Evolutionary conservation across 495 filamentous ascomycete genomes (phyloP).

Genomic region (Neurospora sp.): DNA sequence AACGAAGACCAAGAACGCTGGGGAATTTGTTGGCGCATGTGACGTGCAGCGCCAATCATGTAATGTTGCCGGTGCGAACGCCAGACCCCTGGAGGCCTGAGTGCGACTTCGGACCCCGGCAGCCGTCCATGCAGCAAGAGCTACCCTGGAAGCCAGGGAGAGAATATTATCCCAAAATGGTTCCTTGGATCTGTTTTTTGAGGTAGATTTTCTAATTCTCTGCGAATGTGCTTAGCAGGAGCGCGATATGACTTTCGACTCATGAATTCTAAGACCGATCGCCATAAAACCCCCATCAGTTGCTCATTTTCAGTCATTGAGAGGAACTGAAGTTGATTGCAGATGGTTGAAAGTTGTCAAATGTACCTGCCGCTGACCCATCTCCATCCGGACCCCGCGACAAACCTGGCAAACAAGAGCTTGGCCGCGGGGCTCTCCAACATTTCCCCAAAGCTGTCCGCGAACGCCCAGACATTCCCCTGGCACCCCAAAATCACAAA

Average conservation of each 20-base stretch:
- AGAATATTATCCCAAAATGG: neutral
- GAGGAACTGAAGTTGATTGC: neutral
- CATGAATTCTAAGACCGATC: neutral
- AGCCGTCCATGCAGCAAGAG: neutral
- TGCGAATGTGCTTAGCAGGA: neutral
- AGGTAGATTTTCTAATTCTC: neutral
- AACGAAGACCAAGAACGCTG: neutral
- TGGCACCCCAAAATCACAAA: neutral
- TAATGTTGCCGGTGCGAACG: neutral
- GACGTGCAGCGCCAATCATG: neutral
- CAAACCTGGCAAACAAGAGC: neutral
- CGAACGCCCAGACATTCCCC: neutral
- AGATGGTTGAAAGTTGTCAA: neutral
- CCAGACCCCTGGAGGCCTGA: neutral
- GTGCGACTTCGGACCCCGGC: neutral
- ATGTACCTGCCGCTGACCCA: neutral
- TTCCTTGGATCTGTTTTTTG: neutral
- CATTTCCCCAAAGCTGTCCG: slow-evolving; percentile 13
- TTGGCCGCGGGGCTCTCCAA: slow-evolving; percentile 4
- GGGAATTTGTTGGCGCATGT: neutral
- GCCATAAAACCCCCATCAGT: neutral
- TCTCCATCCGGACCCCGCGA: neutral
- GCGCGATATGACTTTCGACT: neutral
- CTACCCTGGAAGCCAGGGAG: neutral
- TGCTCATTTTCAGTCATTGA: neutral